Percentiles rank a stretch among this genome's conserved stretches.
These are phyloP conservation scores for Vanderwaltozyma tropicalis DNA, from an alignment of 805 yeast species.

Conservation along the genomic window DNA sequence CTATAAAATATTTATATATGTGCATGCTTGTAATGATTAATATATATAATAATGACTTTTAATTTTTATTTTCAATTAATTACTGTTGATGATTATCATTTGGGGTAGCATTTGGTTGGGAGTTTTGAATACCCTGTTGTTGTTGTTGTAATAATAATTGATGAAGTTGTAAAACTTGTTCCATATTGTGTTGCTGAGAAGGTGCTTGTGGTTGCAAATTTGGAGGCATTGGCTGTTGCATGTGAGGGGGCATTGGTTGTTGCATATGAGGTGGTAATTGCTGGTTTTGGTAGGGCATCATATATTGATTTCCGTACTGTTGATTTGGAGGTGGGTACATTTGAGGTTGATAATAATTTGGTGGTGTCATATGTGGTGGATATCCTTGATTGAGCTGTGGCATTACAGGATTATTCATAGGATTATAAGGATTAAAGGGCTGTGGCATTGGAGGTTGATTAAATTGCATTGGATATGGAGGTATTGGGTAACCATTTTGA, in stretches of 20 bases:
- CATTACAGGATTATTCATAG: constrained; percentile 7
- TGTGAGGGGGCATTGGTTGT: constrained; percentile 3
- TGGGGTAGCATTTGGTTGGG: not conserved
- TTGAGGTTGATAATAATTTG: too few species aligned
- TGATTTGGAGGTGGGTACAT: not conserved
- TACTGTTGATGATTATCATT: not conserved
- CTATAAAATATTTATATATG: not conserved
- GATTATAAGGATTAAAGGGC: constrained; percentile 3
- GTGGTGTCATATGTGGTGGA: too few species aligned
- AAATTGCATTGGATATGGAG: not conserved
- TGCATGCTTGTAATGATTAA: too few species aligned
- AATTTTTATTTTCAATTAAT: not conserved
- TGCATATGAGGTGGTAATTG: constrained; percentile 7
- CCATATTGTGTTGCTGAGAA: constrained; percentile 13
- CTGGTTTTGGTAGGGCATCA: constrained; percentile 10
- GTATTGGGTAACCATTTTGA: too few species aligned
- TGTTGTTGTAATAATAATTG: constrained; percentile 19
- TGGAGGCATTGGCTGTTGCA: too few species aligned
- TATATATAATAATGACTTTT: too few species aligned
- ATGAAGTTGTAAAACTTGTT: constrained; percentile 18
- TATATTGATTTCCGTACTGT: not conserved
- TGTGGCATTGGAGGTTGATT: not conserved
- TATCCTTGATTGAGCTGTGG: too few species aligned
- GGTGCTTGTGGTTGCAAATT: too few species aligned
- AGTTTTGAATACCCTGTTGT: constrained; percentile 6